Base-by-base conservation (phyloP, 805 yeast genomes). In the Starmera amethionina region DNA sequence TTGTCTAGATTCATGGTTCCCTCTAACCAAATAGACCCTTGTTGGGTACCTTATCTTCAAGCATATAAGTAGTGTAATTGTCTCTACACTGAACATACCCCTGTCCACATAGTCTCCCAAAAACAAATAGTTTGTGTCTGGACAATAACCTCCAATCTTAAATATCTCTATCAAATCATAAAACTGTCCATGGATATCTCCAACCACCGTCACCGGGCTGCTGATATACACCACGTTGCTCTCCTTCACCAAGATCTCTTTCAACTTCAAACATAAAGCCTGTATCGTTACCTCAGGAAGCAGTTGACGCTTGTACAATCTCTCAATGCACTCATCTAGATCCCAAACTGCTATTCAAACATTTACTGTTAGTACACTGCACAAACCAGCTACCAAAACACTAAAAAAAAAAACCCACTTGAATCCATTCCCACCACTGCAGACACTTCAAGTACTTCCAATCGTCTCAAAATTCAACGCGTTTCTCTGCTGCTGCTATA, bases 121-220 rank as follows among this genome's bases (percentile, higher is more conserved):
- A 56, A 93, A 93, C 34, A 93, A 61, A 58, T 93, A 93, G 61
- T 90, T 93, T 3, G 97, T 93, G 53, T 82, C 82, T 0, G 98
- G 97, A 4, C 95, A 83, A 38, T 76, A 74, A 0, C 97, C 98
- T 1, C 97, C 97, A 32, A 90, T 93, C 44, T 81, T 77, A 63
- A 93, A 93, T 30, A 93, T 87, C 59, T 93, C 98, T 28, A 93
- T 61, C 40, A 93, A 65, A 58, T 93, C 98, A 58, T 89, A 94
- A 55, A 85, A 93, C 61, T 93, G 98, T 8, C 97, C 98, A 54
- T 93, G 98, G 36, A 93, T 90, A 56, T 93, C 98, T 2, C 98
- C 98, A 5, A 93, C 97, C 8, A 93, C 86, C 0, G 97, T 87
- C 10, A 93, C 86, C 1, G 98, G 98, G 3, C 94, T 75, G 30